Evolutionary conservation across 768 basidiomycete genomes (phyloP).

Genomic region (Glaciozyma martinii): DNA sequence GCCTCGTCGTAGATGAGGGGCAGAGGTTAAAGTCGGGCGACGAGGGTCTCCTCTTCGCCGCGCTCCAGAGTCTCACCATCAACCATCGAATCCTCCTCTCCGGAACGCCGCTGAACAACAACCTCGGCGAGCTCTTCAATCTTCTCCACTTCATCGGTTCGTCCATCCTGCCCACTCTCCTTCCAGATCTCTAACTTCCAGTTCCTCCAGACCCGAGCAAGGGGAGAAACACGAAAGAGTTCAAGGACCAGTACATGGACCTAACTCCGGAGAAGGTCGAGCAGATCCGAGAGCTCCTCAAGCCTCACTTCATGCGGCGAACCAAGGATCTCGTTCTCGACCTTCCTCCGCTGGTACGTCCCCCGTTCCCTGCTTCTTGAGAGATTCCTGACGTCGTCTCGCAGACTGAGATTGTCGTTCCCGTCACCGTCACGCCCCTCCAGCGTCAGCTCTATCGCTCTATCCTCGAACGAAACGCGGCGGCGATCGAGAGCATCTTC

Average conservation of each 20-base stretch:
- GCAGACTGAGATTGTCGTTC: slow-evolving; percentile 42
- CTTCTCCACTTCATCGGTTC: slow-evolving; percentile 78
- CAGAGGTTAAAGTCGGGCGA: slow-evolving; percentile 68
- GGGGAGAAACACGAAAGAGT: slow-evolving; percentile 64
- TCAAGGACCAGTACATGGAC: slow-evolving; percentile 65
- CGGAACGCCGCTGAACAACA: slow-evolving; percentile 91
- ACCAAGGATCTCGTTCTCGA: slow-evolving; percentile 51
- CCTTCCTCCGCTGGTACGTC: slow-evolving; percentile 31
- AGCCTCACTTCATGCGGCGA: slow-evolving; percentile 84
- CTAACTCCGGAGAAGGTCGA: slow-evolving; percentile 72
- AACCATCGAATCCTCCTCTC: slow-evolving; percentile 42
- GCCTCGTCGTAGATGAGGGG: slow-evolving; percentile 77
- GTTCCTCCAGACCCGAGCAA: slow-evolving; percentile 49
- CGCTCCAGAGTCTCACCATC: slow-evolving; percentile 15
- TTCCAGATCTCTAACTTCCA: not conserved
- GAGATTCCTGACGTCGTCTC: too few species aligned
- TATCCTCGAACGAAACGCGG: slow-evolving; percentile 39
- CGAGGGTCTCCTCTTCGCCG: slow-evolving; percentile 11
- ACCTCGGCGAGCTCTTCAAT: slow-evolving; percentile 90
- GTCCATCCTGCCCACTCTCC: not conserved
- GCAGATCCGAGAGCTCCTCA: slow-evolving; percentile 63
- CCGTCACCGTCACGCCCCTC: slow-evolving; percentile 39
- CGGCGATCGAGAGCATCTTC: slow-evolving; percentile 23
- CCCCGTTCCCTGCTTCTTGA: fast-evolving
- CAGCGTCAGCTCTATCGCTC: slow-evolving; percentile 39